Conservation (phyloP, 2,329 filamentous ascomycete species). For the Aspergillus floridensis region DNA sequence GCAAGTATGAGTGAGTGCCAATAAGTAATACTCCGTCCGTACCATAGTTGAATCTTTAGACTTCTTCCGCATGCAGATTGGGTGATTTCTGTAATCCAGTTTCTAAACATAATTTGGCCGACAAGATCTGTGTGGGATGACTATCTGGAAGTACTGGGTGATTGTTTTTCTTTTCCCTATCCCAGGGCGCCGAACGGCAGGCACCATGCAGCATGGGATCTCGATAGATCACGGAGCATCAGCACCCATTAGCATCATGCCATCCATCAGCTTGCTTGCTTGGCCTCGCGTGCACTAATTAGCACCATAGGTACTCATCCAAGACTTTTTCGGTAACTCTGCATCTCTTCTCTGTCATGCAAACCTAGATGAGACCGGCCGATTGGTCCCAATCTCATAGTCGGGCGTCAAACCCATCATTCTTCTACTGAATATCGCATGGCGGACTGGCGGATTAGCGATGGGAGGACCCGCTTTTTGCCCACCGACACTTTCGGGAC, state of each 20-base stretch:
- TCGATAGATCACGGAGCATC: background rate
- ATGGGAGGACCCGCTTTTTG: conserved; percentile 9
- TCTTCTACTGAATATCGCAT: background rate
- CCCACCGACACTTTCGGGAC: conserved; percentile 18
- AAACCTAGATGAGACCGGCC: background rate
- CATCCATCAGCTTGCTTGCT: background rate
- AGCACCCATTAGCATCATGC: background rate
- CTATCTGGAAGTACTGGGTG: too few relatives aligned
- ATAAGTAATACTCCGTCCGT: too few relatives aligned
- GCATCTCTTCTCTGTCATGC: background rate
- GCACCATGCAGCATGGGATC: background rate
- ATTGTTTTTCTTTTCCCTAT: background rate
- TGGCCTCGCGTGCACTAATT: background rate
- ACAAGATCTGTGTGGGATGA: too few relatives aligned
- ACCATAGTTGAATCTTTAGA: too few relatives aligned
- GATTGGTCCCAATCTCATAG: background rate
- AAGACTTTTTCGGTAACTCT: background rate
- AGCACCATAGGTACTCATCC: background rate
- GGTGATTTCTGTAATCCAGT: too few relatives aligned
- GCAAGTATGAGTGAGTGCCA: too few relatives aligned
- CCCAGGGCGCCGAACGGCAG: background rate
- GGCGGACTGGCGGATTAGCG: conserved; percentile 3
- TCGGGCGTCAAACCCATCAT: background rate
- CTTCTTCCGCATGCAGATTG: too few relatives aligned
- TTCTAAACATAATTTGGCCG: background rate